A percentile compares a stretch with the other conserved stretches of the same genome.
Conservation (phyloP, 192 early-diverging fungal genomes). For the Linnemannia elongata region DNA sequence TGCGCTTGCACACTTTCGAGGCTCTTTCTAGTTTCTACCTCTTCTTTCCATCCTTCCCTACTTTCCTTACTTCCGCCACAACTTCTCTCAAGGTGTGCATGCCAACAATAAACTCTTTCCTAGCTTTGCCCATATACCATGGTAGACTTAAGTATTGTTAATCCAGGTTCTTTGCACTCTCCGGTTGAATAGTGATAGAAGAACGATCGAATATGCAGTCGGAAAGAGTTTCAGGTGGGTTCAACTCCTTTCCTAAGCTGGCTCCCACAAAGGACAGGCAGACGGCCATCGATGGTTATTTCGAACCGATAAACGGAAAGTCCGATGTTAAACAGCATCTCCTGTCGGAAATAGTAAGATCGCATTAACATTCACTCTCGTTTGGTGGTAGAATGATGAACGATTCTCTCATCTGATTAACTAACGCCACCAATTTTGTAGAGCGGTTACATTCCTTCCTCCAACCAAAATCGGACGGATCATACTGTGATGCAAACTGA, state of each 20-base stretch:
- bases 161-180: not conserved
- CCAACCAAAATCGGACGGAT: not conserved
- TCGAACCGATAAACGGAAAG: constrained; percentile 1
- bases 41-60: no score
- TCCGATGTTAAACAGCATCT: not conserved
- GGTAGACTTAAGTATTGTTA: not conserved
- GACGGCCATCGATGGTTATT: constrained; percentile 23
- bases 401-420: not conserved
- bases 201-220: not conserved
- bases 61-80: no score
- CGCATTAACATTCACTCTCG: not conserved
- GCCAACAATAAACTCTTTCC: no score
- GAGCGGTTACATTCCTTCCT: not conserved
- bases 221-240: not conserved
- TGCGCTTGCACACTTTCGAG: no score
- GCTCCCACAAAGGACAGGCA: constrained; percentile 13
- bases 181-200: not conserved
- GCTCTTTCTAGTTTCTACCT: no score
- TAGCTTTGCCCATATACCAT: no score
- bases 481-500: not conserved
- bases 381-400: not conserved
- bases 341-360: not conserved
- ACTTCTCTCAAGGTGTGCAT: no score
- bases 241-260: not conserved
- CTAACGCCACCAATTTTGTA: not conserved